Percentiles rank a stretch among this genome's conserved stretches.
Evolutionary conservation across 106 monocot genomes (phyloP).

Genomic region (Apostasia ramifera): DNA sequence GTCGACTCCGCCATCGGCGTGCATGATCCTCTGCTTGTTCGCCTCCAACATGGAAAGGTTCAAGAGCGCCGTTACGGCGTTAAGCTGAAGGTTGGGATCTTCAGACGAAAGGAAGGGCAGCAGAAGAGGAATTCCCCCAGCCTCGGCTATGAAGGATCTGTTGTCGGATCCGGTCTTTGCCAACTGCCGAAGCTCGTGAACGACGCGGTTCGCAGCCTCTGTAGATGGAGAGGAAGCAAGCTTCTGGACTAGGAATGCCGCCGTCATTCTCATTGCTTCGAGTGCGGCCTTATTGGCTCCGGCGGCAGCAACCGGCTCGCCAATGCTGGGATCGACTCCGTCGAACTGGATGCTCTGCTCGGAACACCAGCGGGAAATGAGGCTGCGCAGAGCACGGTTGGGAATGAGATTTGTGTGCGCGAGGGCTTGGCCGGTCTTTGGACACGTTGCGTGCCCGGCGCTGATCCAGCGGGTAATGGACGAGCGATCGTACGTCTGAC

Average conservation of each 20-base stretch:
- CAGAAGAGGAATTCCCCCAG: slow-evolving; percentile 61
- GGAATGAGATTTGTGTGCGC: slow-evolving; percentile 39
- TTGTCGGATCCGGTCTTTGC: slow-evolving; percentile 38
- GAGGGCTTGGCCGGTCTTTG: slow-evolving; percentile 64
- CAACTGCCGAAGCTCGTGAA: slow-evolving; percentile 62
- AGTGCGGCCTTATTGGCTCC: slow-evolving; percentile 47
- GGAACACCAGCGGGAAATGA: slow-evolving; percentile 56
- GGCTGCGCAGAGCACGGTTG: slow-evolving; percentile 48
- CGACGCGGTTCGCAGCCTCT: slow-evolving; percentile 43
- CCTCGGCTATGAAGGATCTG: slow-evolving; percentile 50
- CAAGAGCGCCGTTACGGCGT: slow-evolving; percentile 64
- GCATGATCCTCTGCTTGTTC: slow-evolving; percentile 65
- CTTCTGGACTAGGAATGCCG: slow-evolving; percentile 46
- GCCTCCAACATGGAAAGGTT: slow-evolving; percentile 74
- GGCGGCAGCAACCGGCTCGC: background rate
- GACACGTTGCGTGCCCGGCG: slow-evolving; percentile 66
- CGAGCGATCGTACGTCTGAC: slow-evolving; percentile 80
- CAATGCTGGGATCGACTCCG: background rate
- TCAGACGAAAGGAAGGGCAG: slow-evolving; percentile 38
- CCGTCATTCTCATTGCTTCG: slow-evolving; percentile 69
- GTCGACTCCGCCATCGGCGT: slow-evolving; percentile 42
- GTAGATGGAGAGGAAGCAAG: slow-evolving; percentile 19
- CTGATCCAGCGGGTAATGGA: slow-evolving; percentile 58
- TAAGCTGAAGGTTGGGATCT: slow-evolving; percentile 47
- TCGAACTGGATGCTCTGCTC: slow-evolving; percentile 49